phyloP scores from a whole-genome alignment of 2,329 filamentous ascomycete genomes.

The Cladosporium sp. region DNA sequence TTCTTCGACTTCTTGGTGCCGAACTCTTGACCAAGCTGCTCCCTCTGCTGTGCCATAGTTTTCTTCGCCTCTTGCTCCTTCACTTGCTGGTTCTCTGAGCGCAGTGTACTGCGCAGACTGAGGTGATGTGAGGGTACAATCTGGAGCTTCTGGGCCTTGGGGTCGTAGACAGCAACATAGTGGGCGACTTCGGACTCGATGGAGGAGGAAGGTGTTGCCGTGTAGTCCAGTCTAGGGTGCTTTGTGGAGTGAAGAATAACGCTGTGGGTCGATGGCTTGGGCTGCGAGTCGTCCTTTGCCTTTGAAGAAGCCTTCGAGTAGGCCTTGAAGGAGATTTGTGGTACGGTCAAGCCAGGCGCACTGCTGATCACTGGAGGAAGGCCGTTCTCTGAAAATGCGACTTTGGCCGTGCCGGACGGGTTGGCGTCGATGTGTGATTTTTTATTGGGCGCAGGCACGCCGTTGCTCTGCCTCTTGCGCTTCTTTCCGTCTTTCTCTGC shows the following conservation, averaged over 20 bases:
- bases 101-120: constrained; percentile 49
- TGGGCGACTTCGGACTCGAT: constrained; percentile 51
- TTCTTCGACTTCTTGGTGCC: constrained; percentile 85
- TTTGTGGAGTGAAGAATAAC: constrained; percentile 58
- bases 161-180: constrained; percentile 59
- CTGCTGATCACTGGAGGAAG: constrained; percentile 28
- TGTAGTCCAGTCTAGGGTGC: constrained; percentile 58
- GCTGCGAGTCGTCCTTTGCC: constrained; percentile 5
- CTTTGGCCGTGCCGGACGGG: constrained; percentile 22
- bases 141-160: constrained; percentile 48
- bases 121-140: constrained; percentile 53
- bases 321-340: constrained; percentile 42
- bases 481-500: constrained; percentile 42
- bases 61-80: constrained; percentile 25
- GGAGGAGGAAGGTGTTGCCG: constrained; percentile 34
- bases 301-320: constrained; percentile 39
- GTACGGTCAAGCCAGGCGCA: constrained; percentile 41
- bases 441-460: constrained; percentile 40
- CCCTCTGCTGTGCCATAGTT: constrained; percentile 57
- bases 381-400: constrained; percentile 20
- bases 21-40: constrained; percentile 71
- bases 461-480: constrained; percentile 46
- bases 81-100: constrained; percentile 41
- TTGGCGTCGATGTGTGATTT: constrained; percentile 25
- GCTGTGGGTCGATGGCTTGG: constrained; percentile 34